Evolutionary conservation across 2,329 filamentous ascomycete species (phyloP).

Genomic region (Ciborinia camelliae): DNA sequence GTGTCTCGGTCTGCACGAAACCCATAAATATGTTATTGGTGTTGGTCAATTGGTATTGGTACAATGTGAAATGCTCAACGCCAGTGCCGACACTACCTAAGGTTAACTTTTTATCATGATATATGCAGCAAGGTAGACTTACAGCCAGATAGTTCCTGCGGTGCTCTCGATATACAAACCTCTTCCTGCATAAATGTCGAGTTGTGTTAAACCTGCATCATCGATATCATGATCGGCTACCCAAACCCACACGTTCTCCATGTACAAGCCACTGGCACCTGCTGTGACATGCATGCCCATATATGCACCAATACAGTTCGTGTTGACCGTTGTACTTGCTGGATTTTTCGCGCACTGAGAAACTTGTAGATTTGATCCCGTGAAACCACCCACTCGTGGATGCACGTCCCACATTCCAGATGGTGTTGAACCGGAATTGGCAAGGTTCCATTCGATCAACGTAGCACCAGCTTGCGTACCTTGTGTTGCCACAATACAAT

Average conservation of each 20-base stretch:
- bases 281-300: constrained; percentile 39
- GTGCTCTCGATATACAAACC: constrained; percentile 47
- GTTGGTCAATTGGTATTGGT: constrained; percentile 50
- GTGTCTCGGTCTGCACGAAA: constrained; percentile 32
- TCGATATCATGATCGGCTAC: constrained; percentile 45
- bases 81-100: constrained; percentile 36
- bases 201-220: constrained; percentile 47
- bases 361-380: constrained; percentile 28
- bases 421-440: constrained; percentile 47
- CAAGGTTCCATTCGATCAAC: constrained; percentile 64
- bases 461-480: constrained; percentile 56
- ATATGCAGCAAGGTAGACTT: not conserved
- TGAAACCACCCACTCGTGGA: constrained; percentile 43
- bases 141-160: constrained; percentile 48
- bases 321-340: constrained; percentile 35
- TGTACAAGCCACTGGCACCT: constrained; percentile 44
- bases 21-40: constrained; percentile 32
- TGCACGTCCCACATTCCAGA: constrained; percentile 49
- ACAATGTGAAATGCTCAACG: constrained; percentile 51
- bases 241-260: constrained; percentile 50
- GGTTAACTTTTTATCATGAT: not conserved
- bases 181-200: constrained; percentile 50
- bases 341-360: constrained; percentile 52
- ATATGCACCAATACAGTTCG: constrained; percentile 38
- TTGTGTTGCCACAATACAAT: constrained; percentile 60